Conservation (phyloP, 345 rosid genomes). For the Physaria fendleri region DNA sequence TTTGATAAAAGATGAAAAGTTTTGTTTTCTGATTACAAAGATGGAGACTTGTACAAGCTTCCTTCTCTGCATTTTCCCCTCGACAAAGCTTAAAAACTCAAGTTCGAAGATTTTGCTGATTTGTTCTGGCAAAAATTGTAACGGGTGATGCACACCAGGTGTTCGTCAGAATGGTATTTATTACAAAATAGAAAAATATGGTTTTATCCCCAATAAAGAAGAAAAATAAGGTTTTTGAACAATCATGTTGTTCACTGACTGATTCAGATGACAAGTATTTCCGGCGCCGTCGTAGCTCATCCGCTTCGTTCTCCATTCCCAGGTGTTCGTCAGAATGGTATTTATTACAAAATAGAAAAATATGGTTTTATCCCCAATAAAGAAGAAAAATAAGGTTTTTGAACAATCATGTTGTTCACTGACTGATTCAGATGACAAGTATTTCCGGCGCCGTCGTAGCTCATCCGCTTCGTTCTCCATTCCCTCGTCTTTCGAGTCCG, state of each 20-base stretch:
- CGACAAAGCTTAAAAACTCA: not conserved
- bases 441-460: conserved; percentile 16
- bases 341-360: too few species aligned
- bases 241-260: too few species aligned
- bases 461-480: conserved; percentile 4
- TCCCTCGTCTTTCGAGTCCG: conserved; percentile 3
- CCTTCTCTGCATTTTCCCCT: conserved; percentile 31
- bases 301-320: not conserved
- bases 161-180: conserved; percentile 11
- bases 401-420: not conserved
- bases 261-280: too few species aligned
- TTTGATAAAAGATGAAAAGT: conserved; percentile 17
- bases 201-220: too few species aligned
- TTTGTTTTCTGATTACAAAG: conserved; percentile 22
- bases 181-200: too few species aligned
- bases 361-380: not conserved
- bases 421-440: conserved; percentile 16
- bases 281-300: too few species aligned
- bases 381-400: not conserved
- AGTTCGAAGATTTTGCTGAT: not conserved
- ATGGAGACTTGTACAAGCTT: conserved; percentile 18
- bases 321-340: too few species aligned
- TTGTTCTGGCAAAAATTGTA: not conserved
- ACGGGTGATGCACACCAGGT: not conserved
- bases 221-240: too few species aligned